Evolutionary conservation across 371 early-diverging fungal species (phyloP), one percentile per base, ranked within the genome.

Genomic region (Furculomyces boomerangus): DNA sequence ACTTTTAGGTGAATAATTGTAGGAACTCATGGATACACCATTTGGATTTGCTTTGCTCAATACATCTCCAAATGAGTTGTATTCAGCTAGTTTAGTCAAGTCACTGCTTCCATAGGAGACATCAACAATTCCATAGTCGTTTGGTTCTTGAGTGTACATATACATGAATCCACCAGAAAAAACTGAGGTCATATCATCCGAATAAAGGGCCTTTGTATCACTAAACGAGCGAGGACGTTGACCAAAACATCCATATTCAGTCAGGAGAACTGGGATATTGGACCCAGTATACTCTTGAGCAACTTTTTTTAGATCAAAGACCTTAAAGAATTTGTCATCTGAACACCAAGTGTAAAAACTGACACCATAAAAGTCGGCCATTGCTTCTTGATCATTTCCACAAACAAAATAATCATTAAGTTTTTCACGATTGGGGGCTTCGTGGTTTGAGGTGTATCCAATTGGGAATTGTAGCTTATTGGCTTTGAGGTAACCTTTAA

Each of bases 121-220:
- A 56, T 74, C 62, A 40, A 83, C 80, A 3, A 84, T 60, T 1
- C 83, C 83, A 60, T 83, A 84, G 51, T 73, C 63, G 61, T 84
- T 84, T 24, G 24, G 24, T 56, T 66, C 74, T 47, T 84, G 80
- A 51, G 77, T 68, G 75, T 76, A 84, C 59, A 80, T 81, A 55
- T 84, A 84, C 13, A 79, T 78, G 20, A 84, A 71, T 24, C 82
- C 83, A 25, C 82, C 83, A 0, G 79, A 80, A 71, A 78, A 78
- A 0, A 68, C 66, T 28, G 54, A 50, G 0, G 74, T 71, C 84
- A 83, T 83, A 3, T 75, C 71, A 0, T 73, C 59, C 2, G 79
- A 75, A 56, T 78, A 80, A 35, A 83, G 61, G 7, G 80, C 67
- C n/a, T 59, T 50, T 14, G 62, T 49, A 22, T 46, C 63, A 10